A percentile compares a stretch with the other conserved stretches of the same genome.
Conservation (phyloP, 176 grass and related monocot species). For the Phyllostachys edulis region DNA sequence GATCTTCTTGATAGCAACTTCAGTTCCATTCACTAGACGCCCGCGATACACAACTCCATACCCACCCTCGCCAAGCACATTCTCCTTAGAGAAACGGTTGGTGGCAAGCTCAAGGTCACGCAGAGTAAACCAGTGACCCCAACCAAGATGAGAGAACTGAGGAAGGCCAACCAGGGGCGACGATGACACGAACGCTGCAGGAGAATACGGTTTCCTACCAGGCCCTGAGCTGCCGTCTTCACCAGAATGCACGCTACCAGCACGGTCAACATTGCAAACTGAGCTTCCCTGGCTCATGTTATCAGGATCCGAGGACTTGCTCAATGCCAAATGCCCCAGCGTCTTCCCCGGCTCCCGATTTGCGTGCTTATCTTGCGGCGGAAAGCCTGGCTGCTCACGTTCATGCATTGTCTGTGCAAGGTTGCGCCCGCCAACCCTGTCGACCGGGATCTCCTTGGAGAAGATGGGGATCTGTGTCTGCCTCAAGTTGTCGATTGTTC, state of each 20-base stretch:
- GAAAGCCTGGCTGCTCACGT: constrained; percentile 48
- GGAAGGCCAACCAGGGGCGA: constrained; percentile 90
- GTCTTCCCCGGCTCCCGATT: constrained; percentile 56
- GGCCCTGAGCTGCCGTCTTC: constrained; percentile 69
- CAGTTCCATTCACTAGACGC: constrained; percentile 78
- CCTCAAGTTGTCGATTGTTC: constrained; percentile 50
- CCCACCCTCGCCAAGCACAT: constrained; percentile 94
- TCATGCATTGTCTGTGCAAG: constrained; percentile 75
- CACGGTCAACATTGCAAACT: constrained; percentile 66
- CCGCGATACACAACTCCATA: constrained; percentile 91
- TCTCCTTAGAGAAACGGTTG: constrained; percentile 86
- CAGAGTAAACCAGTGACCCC: constrained; percentile 99
- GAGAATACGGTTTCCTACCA: constrained; percentile 57
- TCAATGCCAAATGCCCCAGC: constrained; percentile 47
- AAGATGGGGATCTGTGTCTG: constrained; percentile 87
- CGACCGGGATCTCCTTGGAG: constrained; percentile 94
- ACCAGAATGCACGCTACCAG: constrained; percentile 71
- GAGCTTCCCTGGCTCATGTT: constrained; percentile 94
- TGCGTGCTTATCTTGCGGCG: constrained; percentile 45
- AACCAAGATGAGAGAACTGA: constrained; percentile 94
- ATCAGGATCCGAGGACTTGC: constrained; percentile 78
- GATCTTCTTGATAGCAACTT: constrained; percentile 92
- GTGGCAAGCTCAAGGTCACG: constrained; percentile 86
- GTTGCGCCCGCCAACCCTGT: constrained; percentile 65
- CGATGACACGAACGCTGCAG: constrained; percentile 52